Evolutionary conservation across 495 filamentous ascomycete genomes (phyloP).

Genomic region (Thozetella sp.): DNA sequence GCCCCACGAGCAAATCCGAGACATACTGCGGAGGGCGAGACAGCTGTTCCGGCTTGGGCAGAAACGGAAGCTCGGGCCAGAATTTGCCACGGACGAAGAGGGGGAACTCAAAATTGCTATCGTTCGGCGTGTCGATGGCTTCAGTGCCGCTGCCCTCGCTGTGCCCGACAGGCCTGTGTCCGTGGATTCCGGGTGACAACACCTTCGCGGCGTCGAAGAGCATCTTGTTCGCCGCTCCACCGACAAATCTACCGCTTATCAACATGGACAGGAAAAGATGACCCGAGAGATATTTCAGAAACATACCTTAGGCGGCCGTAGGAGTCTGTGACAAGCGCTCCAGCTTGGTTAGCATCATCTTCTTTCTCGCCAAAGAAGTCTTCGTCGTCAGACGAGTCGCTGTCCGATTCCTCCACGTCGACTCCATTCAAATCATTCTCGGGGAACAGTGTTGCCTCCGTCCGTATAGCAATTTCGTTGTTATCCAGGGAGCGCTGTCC

Average conservation of each 20-base stretch:
- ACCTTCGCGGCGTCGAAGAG: background rate
- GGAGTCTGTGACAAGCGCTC: background rate
- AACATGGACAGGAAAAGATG: background rate
- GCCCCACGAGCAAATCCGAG: background rate
- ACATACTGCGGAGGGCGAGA: background rate
- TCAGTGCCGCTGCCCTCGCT: background rate
- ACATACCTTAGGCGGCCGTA: background rate
- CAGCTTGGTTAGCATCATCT: background rate
- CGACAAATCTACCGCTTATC: background rate
- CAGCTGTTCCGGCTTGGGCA: background rate
- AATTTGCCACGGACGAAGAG: background rate
- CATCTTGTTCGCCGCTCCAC: background rate
- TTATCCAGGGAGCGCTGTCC: no score
- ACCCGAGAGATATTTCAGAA: no score
- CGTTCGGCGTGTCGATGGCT: background rate
- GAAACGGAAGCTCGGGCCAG: background rate
- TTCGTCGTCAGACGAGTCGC: background rate
- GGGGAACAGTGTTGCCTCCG: no score
- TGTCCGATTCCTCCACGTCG: no score
- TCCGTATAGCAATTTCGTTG: no score
- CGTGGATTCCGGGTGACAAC: background rate
- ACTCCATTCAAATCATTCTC: no score
- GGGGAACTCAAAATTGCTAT: background rate
- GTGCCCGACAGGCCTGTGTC: background rate
- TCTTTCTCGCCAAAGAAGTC: background rate